Evolutionary conservation across 2,329 filamentous ascomycete species (phyloP).

Genomic region (Neodidymelliopsis sp.): DNA sequence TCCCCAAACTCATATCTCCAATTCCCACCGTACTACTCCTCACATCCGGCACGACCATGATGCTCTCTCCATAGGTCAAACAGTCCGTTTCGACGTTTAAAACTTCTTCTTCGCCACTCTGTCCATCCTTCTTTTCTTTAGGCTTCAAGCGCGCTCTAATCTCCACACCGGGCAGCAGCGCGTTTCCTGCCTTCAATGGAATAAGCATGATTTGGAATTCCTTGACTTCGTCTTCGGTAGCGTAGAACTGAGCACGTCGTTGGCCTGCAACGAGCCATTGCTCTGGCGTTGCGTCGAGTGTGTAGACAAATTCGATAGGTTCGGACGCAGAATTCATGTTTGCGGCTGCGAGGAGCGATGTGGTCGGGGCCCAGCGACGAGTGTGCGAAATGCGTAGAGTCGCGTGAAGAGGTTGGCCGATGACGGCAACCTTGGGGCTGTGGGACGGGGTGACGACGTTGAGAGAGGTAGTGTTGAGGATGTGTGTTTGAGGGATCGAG

Average conservation of each 20-base stretch:
- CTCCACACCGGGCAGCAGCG: slow-evolving; percentile 81
- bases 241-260: slow-evolving; percentile 78
- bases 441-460: slow-evolving; percentile 54
- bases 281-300: slow-evolving; percentile 76
- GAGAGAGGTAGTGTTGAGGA: slow-evolving; percentile 82
- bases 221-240: slow-evolving; percentile 54
- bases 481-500: slow-evolving; percentile 81
- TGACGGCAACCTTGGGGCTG: slow-evolving; percentile 55
- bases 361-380: slow-evolving; percentile 57
- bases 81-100: slow-evolving; percentile 79
- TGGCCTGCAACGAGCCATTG: slow-evolving; percentile 87
- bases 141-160: slow-evolving; percentile 67
- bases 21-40: slow-evolving; percentile 65
- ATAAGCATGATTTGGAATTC: slow-evolving; percentile 77
- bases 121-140: slow-evolving; percentile 35
- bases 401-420: slow-evolving; percentile 71
- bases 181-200: slow-evolving; percentile 77
- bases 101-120: slow-evolving; percentile 26
- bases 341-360: slow-evolving; percentile 33
- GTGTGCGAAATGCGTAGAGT: slow-evolving; percentile 66
- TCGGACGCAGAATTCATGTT: slow-evolving; percentile 44
- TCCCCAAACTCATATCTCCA: slow-evolving; percentile 35
- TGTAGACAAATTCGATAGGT: slow-evolving; percentile 80
- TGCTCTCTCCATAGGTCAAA: slow-evolving; percentile 76
- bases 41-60: slow-evolving; percentile 76